These are phyloP conservation scores for Coniophora puteana DNA, from an alignment of 1,284 basidiomycete genomes.

Conservation along the genomic window DNA sequence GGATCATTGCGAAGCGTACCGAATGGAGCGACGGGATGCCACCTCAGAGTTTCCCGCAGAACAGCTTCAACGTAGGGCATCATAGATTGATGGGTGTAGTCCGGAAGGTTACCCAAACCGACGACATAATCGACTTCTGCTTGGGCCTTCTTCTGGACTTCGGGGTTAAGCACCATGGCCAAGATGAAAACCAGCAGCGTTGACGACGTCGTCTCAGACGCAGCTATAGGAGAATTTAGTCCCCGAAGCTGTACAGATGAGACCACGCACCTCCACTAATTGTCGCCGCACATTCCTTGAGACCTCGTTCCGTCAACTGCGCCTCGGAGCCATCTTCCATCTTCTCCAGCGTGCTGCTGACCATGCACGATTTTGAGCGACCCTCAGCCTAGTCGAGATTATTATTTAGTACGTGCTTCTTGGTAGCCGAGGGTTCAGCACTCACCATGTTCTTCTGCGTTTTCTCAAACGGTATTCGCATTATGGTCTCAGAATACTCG, in stretches of 20 bases:
- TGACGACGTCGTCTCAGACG: conserved; percentile 36
- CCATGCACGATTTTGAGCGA: conserved; percentile 15
- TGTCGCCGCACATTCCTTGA: conserved; percentile 18
- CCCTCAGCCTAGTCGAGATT: conserved; percentile 14
- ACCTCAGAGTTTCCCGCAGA: conserved; percentile 50
- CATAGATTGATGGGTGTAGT: conserved; percentile 32
- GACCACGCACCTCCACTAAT: conserved; percentile 22
- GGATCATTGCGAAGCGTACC: conserved; percentile 26
- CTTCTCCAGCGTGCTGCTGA: conserved; percentile 17
- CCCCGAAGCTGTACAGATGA: background rate
- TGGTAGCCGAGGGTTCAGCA: background rate
- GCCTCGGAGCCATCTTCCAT: conserved; percentile 16
- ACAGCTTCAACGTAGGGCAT: conserved; percentile 48
- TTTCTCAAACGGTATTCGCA: conserved; percentile 19
- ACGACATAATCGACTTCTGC: conserved; percentile 40
- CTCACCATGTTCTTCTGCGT: conserved; percentile 22
- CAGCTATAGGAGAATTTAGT: conserved; percentile 14
- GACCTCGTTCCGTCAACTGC: conserved; percentile 16
- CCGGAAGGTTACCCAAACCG: conserved; percentile 35
- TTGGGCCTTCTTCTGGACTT: conserved; percentile 38
- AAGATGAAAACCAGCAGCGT: conserved; percentile 43
- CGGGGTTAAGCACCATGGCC: conserved; percentile 48
- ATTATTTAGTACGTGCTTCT: background rate
- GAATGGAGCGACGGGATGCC: conserved; percentile 42
- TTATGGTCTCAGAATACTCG: conserved; percentile 17